These are phyloP conservation scores for Polyplosphaeria fusca DNA, from an alignment of 495 filamentous ascomycete genomes.

Conservation along the genomic window DNA sequence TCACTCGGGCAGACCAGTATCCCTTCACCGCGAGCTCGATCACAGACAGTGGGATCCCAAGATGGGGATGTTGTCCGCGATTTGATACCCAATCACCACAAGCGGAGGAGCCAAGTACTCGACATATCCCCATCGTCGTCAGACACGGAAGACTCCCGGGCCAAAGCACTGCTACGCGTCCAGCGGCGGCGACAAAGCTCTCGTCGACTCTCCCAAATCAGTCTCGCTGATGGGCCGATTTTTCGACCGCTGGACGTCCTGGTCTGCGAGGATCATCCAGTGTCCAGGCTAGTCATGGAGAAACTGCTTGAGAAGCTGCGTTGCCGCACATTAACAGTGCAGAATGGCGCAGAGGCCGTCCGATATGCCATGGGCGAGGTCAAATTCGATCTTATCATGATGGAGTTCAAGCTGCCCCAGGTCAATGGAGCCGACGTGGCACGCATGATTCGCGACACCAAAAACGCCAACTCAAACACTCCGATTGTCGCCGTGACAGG, in stretches of 20 bases:
- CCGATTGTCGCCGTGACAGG: constrained; percentile 97
- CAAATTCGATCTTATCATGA: constrained; percentile 93
- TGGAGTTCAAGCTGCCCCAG: constrained; percentile 91
- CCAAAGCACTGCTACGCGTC: constrained; percentile 87
- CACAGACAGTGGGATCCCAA: constrained; percentile 90
- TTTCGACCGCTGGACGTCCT: constrained; percentile 92
- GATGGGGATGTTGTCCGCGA: constrained; percentile 79
- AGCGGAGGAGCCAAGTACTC: constrained; percentile 89
- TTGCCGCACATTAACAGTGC: constrained; percentile 89
- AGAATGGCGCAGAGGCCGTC: constrained; percentile 84
- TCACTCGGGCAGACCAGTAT: constrained; percentile 29
- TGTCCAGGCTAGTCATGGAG: constrained; percentile 97
- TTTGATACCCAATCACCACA: constrained; percentile 70
- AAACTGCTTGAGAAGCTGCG: constrained; percentile 89
- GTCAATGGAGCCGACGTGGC: constrained; percentile 93
- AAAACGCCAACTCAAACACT: constrained; percentile 89
- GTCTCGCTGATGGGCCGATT: constrained; percentile 71
- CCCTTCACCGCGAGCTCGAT: constrained; percentile 66
- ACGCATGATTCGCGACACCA: constrained; percentile 93
- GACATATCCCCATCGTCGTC: constrained; percentile 97
- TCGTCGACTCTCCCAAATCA: constrained; percentile 84
- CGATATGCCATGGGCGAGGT: constrained; percentile 91
- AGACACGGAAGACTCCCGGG: constrained; percentile 90
- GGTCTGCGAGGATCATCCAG: constrained; percentile 96
- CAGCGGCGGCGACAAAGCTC: constrained; percentile 90